These are phyloP conservation scores for Diaporthe capsici DNA, from an alignment of 2,329 filamentous ascomycete genomes.

Conservation along the genomic window DNA sequence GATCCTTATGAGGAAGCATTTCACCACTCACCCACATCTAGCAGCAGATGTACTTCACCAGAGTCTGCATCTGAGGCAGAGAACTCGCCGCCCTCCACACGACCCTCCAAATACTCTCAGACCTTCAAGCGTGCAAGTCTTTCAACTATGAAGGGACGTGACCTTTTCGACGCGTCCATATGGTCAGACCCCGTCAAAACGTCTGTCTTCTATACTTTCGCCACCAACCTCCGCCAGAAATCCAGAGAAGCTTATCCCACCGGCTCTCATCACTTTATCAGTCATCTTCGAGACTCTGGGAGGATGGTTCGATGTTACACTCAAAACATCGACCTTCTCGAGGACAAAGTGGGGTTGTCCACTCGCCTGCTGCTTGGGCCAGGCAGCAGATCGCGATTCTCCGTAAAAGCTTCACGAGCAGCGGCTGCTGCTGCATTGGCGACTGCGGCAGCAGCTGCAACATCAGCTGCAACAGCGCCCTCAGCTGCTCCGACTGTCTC, in stretches of 20 bases:
- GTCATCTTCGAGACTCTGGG: slow-evolving; percentile 74
- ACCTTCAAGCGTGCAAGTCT: slow-evolving; percentile 53
- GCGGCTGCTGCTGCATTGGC: slow-evolving; percentile 25
- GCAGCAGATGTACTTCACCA: slow-evolving; percentile 58
- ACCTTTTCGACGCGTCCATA: slow-evolving; percentile 79
- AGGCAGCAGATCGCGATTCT: slow-evolving; percentile 73
- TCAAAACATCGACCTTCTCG: slow-evolving; percentile 82
- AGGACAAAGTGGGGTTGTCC: slow-evolving; percentile 77
- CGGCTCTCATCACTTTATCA: slow-evolving; percentile 77
- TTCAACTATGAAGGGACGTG: slow-evolving; percentile 77
- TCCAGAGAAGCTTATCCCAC: slow-evolving; percentile 75
- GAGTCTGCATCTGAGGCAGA: slow-evolving; percentile 57
- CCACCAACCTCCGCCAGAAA: slow-evolving; percentile 76
- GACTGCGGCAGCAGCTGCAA: neutral
- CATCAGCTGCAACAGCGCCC: neutral
- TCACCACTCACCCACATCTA: slow-evolving; percentile 52
- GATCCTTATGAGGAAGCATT: slow-evolving; percentile 61
- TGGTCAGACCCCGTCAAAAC: slow-evolving; percentile 78
- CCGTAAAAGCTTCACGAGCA: slow-evolving; percentile 49
- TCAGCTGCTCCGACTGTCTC: neutral
- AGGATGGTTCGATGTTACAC: slow-evolving; percentile 81
- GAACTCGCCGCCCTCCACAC: slow-evolving; percentile 54
- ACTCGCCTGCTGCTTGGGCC: slow-evolving; percentile 74
- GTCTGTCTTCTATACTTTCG: slow-evolving; percentile 80
- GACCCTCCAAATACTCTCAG: slow-evolving; percentile 48